Base-by-base conservation (phyloP, 169 alveolate species). In the Cyclospora cayetanensis region DNA sequence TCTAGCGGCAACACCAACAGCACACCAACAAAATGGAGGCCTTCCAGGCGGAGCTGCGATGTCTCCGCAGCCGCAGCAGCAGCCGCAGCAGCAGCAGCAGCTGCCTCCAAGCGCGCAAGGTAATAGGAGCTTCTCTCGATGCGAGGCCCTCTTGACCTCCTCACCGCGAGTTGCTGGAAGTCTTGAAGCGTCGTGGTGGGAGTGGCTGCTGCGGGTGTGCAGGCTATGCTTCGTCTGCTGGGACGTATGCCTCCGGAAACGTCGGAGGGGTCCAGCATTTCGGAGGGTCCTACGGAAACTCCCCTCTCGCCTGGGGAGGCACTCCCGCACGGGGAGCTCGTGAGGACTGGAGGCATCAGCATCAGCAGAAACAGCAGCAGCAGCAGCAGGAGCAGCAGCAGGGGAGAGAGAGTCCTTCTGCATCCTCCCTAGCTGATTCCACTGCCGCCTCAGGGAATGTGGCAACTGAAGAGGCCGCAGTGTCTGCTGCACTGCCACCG, bases 361-460 rank as follows among this genome's bases (percentile, higher is more conserved):
- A 74, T 53, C 85, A 74, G 85, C 85, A 39, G 39, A 34, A 20
- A 60, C 85, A 66, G 41, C 46, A 66, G 27, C 79, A 66, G 79
- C 79, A 31, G 79, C 79, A 12, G 74, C 74, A 60, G 74, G 34
- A 60, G 74, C 74, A 60, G 72, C 72, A 60, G 72, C 72, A 60
- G 11, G 72, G 31, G n/a, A 60, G 72, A 22, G 31, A 60, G 37
- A 60, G 72, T 34, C 72, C 72, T 60, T n/a, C n/a, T n/a, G n/a
- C n/a, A n/a, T n/a, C n/a, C n/a, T n/a, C 60, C 18, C 18, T 50
- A 18, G 80, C 22, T n/a, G 41, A 7, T 68, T 27, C 85, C 5
- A 1, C 85, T 74, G 85, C 85, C 39, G 63, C 85, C 12, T 22
- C 80, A 5, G 80, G 50, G 7, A 27, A 20, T 5, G 46, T 46